Evolutionary conservation across 148 eudicot species (phyloP).

Genomic region (Chenopodium quinoa): DNA sequence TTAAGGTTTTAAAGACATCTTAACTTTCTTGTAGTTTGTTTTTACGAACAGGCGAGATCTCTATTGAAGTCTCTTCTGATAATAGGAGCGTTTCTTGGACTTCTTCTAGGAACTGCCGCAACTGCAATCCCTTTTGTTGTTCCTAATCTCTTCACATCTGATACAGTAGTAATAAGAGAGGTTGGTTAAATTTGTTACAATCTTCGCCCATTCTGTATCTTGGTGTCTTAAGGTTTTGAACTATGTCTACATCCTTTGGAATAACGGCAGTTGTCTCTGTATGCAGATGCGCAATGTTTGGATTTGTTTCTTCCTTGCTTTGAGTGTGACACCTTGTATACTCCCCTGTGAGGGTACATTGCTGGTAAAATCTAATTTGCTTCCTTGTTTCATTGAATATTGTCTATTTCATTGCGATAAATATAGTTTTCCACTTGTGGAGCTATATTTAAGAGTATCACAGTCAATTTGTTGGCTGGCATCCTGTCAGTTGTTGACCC

Average conservation of each 20-base stretch:
- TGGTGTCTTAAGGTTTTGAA: neutral
- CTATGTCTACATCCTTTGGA: neutral
- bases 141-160: conserved; percentile 74
- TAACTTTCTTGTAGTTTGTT: conserved; percentile 15
- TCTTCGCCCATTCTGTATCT: neutral
- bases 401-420: neutral
- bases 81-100: conserved; percentile 64
- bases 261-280: conserved; percentile 3
- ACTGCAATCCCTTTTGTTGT: conserved; percentile 67
- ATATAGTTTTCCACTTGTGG: neutral
- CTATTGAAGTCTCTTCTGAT: conserved; percentile 78
- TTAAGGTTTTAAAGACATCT: neutral
- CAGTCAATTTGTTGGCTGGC: neutral
- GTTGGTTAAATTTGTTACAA: conserved; percentile 31
- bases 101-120: conserved; percentile 64
- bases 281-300: conserved; percentile 85
- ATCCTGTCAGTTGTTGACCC: neutral
- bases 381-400: neutral
- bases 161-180: conserved; percentile 68
- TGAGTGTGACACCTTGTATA: conserved; percentile 66
- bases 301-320: conserved; percentile 65
- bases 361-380: conserved; percentile 47
- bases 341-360: conserved; percentile 94
- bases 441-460: neutral
- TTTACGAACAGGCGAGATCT: conserved; percentile 55